Evolutionary conservation across 164 flowering plant genomes (phyloP).

Genomic region (Dillenia suffruticosa): DNA sequence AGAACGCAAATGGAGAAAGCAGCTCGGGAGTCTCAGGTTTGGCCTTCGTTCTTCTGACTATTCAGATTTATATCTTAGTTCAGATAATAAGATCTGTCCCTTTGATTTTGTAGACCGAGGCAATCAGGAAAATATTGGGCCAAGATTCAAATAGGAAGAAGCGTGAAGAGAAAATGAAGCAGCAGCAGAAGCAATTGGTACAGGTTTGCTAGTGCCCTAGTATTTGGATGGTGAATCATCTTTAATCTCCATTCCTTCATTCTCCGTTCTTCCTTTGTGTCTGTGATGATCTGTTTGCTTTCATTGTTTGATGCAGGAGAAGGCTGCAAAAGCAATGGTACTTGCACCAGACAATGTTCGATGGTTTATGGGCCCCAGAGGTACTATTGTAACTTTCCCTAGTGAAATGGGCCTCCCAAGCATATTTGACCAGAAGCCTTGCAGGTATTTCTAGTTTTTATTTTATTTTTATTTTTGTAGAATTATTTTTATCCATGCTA

Average conservation of each 20-base stretch:
- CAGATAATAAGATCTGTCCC: not conserved
- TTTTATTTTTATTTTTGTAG: not conserved
- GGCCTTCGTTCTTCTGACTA: constrained; percentile 1
- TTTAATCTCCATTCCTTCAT: not conserved
- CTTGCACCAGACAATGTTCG: constrained; percentile 33
- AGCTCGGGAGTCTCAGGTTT: constrained; percentile 66
- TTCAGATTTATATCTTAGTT: not conserved
- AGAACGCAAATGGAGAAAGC: constrained; percentile 67
- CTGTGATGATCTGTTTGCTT: not conserved
- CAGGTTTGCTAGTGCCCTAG: constrained; percentile 16
- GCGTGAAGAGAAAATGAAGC: constrained; percentile 36
- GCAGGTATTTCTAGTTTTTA: constrained; percentile 22
- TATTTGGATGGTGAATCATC: not conserved
- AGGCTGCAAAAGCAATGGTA: constrained; percentile 23
- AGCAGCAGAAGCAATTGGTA: constrained; percentile 30
- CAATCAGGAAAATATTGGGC: constrained; percentile 50
- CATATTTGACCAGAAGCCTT: constrained; percentile 28
- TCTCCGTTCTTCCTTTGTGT: not conserved
- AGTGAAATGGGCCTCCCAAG: constrained; percentile 42
- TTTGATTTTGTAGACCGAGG: constrained; percentile 38
- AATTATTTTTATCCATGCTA: not conserved
- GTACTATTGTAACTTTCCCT: constrained; percentile 38
- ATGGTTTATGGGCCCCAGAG: constrained; percentile 34
- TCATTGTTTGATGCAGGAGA: constrained; percentile 23
- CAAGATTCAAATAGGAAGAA: constrained; percentile 57